These are phyloP conservation scores for Jacaranda mimosifolia DNA, from an alignment of 257 asterid species.

Conservation along the genomic window DNA sequence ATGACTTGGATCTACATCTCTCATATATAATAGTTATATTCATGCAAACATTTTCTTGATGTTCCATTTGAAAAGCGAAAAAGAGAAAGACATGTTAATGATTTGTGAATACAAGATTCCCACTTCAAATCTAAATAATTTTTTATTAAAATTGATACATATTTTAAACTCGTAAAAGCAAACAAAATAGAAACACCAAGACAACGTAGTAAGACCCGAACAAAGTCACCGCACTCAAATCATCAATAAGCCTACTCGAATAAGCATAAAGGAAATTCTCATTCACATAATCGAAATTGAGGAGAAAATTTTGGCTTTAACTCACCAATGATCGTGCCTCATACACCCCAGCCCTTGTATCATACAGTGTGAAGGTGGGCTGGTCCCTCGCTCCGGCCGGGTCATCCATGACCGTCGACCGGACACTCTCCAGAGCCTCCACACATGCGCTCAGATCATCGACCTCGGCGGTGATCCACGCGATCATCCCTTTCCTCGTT, in stretches of 20 bases:
- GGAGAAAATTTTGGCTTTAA: slow-evolving; percentile 34
- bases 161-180: background rate
- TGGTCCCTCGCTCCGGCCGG: background rate
- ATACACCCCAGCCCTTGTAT: slow-evolving; percentile 2
- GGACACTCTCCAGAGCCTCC: slow-evolving; percentile 6
- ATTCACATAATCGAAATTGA: background rate
- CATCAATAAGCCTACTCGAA: background rate
- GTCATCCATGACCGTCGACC: background rate
- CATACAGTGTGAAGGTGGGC: background rate
- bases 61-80: no score
- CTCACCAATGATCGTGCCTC: slow-evolving; percentile 34
- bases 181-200: background rate
- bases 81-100: no score
- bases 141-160: no score
- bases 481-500: slow-evolving; percentile 26
- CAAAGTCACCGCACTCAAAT: background rate
- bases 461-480: slow-evolving; percentile 35
- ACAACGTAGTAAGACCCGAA: background rate
- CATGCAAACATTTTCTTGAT: no score
- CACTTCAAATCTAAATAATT: no score
- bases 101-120: background rate
- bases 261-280: background rate
- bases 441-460: slow-evolving; percentile 40
- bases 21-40: no score
- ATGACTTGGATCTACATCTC: no score